Percentiles rank a stretch among this genome's conserved stretches.
phyloP scores from a whole-genome alignment of 108 stramenopile species.

The Cyclostephanos tholiformis region DNA sequence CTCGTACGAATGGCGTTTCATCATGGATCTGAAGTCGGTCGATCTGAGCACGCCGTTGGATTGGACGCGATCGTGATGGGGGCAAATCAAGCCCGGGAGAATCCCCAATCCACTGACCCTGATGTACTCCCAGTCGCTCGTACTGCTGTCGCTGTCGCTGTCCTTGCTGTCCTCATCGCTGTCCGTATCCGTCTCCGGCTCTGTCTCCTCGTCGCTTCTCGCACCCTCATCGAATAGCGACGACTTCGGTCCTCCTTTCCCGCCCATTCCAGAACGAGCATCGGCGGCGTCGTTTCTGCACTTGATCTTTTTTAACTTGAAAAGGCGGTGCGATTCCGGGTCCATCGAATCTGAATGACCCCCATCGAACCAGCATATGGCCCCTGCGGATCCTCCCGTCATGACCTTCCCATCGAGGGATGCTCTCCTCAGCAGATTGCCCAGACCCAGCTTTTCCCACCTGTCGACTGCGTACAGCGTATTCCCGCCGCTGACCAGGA shows the following conservation, averaged over 20 bases:
- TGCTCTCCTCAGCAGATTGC: constrained; percentile 49
- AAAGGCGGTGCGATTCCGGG: constrained; percentile 46
- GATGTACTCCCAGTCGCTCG: constrained; percentile 66
- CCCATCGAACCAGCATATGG: constrained; percentile 88
- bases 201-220: not conserved
- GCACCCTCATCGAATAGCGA: not conserved
- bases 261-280: not conserved
- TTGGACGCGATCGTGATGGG: constrained; percentile 73
- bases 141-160: not conserved
- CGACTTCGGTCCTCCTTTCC: constrained; percentile 8
- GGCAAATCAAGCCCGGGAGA: constrained; percentile 65
- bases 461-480: constrained; percentile 83
- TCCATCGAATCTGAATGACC: constrained; percentile 74
- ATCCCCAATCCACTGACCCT: constrained; percentile 65
- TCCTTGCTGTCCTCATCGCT: constrained; percentile 8
- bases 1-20: constrained; percentile 37
- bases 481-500: constrained; percentile 84
- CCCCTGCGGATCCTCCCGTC: constrained; percentile 82
- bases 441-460: constrained; percentile 71
- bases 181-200: not conserved
- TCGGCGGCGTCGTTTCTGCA: constrained; percentile 18
- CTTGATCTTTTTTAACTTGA: constrained; percentile 42
- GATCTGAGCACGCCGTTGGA: constrained; percentile 66
- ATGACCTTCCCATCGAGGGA: constrained; percentile 57
- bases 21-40: constrained; percentile 66